phyloP scores from a whole-genome alignment of 2,329 filamentous ascomycete species.

The Cladosporium phlei region DNA sequence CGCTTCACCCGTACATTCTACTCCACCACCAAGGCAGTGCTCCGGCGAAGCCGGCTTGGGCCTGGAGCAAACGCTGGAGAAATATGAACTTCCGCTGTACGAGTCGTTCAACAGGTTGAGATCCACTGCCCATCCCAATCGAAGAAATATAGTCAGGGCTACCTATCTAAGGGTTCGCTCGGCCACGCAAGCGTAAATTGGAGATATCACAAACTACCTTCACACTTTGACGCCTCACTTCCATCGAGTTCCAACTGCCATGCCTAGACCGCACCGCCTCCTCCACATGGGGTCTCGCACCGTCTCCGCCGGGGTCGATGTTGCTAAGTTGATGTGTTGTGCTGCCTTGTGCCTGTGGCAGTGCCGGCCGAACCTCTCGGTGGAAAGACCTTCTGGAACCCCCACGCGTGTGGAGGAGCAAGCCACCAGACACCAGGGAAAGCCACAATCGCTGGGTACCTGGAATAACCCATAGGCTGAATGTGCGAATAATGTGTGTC shows the following conservation, averaged over 20 bases:
- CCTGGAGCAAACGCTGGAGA: constrained; percentile 9
- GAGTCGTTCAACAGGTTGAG: constrained; percentile 2
- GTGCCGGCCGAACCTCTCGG: no score
- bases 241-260: background rate
- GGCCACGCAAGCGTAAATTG: constrained; percentile 11
- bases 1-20: constrained; percentile 12
- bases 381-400: constrained; percentile 8
- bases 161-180: background rate
- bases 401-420: constrained; percentile 10
- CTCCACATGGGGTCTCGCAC: constrained; percentile 12
- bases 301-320: constrained; percentile 7
- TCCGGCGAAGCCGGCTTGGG: constrained; percentile 13
- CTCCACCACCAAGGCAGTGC: constrained; percentile 9
- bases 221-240: background rate
- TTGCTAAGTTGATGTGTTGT: background rate
- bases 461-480: constrained; percentile 12
- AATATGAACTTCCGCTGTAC: background rate
- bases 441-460: no score
- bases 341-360: no score
- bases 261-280: constrained; percentile 11
- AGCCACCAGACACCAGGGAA: no score
- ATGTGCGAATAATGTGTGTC: background rate
- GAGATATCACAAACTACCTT: background rate
- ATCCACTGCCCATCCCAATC: constrained; percentile 11
- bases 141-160: background rate